Evolutionary conservation across 495 filamentous ascomycete genomes (phyloP), one percentile per base, ranked within the genome.

Genomic region (Penicillium coprophilum): DNA sequence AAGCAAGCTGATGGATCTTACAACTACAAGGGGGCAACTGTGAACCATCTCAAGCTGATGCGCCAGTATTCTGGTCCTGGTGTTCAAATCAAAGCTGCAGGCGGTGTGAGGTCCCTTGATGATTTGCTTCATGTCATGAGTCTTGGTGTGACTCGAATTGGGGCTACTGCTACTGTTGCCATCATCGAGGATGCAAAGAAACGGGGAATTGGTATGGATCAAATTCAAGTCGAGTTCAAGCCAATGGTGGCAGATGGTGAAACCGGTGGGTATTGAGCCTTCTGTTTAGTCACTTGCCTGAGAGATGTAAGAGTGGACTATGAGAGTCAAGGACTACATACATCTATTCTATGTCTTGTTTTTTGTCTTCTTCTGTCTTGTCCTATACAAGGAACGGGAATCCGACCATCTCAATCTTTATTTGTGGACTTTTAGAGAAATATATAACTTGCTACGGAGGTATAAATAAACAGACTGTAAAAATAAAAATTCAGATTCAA

Each of bases 31-130:
- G 82, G 80, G 0, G 79, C 78, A 0, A 83, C 80, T 4, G 57
- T 77, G 28, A 46, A 55, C 31, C 71, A 81, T 58, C 61, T 86
- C 17, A 73, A 75, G 65, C 48, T 85, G 11, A 86, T 85, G 81
- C 71, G 76, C 53, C 62, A 78, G 51, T 68, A 75, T 30, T 67
- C 73, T 13, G 72, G 71, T 0, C 55, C 69, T 0, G 62, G 72
- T 2, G 74, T 84, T 2, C 76, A 79, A 59, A 74, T 85, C 46
- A 85, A 86, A 65, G 82, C 80, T 21, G 78, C 82, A 0, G 82
- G 82, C 4, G 80, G 82, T 36, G 75, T 85, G 43, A 67, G 69
- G 11, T 69, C 67, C 1, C 49, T 72, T 12, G 66, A 72, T 46
- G 67, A 74, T 52, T 20, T 74, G 46, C 40, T 71, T 23, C 65